Evolutionary conservation across 2,329 filamentous ascomycete species (phyloP).

Genomic region (Pseudocercospora cruenta): DNA sequence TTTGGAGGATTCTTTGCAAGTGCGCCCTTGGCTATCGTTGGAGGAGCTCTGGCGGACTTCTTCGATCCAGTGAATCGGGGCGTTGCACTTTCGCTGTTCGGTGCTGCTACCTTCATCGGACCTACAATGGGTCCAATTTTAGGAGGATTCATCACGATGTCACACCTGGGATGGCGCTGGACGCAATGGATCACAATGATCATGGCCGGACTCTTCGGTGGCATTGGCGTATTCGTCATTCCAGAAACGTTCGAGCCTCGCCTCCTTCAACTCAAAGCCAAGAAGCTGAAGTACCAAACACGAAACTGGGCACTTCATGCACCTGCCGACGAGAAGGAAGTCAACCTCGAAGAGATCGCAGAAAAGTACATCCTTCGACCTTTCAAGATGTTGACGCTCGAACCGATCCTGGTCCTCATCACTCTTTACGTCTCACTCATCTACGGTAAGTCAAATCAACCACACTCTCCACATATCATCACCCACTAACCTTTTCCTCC

Average conservation of each 20-base stretch:
- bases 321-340: conserved; percentile 46
- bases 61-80: conserved; percentile 33
- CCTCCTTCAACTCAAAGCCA: conserved; percentile 52
- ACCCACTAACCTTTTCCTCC: too few relatives aligned
- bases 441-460: conserved; percentile 38
- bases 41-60: conserved; percentile 34
- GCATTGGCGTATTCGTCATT: conserved; percentile 50
- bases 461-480: too few relatives aligned
- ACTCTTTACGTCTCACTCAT: conserved; percentile 40
- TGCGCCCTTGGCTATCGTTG: conserved; percentile 54
- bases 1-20: conserved; percentile 59
- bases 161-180: conserved; percentile 37
- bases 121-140: conserved; percentile 32
- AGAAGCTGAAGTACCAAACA: conserved; percentile 59
- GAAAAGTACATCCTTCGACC: conserved; percentile 60
- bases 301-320: conserved; percentile 34
- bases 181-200: conserved; percentile 39
- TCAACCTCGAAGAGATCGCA: conserved; percentile 49
- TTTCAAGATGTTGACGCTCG: conserved; percentile 30
- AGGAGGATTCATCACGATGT: conserved; percentile 35
- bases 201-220: conserved; percentile 49
- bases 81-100: conserved; percentile 32
- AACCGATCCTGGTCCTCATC: conserved; percentile 58
- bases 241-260: conserved; percentile 55
- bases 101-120: conserved; percentile 33